A percentile compares a stretch with the other conserved stretches of the same genome.
These are phyloP conservation scores for Talaromyces funiculosus DNA, from an alignment of 2,329 filamentous ascomycete genomes.

Conservation along the genomic window DNA sequence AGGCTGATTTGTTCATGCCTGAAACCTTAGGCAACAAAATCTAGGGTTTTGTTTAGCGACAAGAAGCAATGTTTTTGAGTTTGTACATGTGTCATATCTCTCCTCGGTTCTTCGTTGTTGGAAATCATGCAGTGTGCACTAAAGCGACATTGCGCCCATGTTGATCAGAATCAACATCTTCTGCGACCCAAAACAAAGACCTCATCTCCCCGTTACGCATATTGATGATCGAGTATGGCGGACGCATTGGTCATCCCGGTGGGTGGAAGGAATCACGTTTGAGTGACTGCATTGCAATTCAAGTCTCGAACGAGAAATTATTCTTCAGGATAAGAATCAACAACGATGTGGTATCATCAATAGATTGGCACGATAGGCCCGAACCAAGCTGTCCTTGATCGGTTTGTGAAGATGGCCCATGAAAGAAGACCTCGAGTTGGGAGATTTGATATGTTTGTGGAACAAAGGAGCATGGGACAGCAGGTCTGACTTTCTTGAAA, in stretches of 20 bases:
- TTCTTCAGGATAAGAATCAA: conserved; percentile 54
- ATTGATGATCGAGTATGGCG: conserved; percentile 47
- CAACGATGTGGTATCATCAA: conserved; percentile 49
- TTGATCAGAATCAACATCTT: conserved; percentile 50
- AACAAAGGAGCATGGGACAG: conserved; percentile 33
- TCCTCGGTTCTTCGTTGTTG: neutral
- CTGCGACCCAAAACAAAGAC: conserved; percentile 31
- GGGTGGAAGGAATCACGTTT: conserved; percentile 51
- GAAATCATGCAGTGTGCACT: conserved; percentile 42
- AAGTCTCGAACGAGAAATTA: neutral
- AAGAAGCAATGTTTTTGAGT: conserved; percentile 51
- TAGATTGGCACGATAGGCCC: conserved; percentile 44
- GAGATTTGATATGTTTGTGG: conserved; percentile 47
- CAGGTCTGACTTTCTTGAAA: conserved; percentile 46
- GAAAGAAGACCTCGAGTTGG: conserved; percentile 40
- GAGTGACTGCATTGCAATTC: conserved; percentile 46
- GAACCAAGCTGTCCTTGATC: conserved; percentile 43
- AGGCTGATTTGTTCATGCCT: neutral
- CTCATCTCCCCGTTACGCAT: conserved; percentile 43
- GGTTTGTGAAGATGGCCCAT: conserved; percentile 40
- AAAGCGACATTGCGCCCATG: conserved; percentile 54
- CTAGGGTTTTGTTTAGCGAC: neutral
- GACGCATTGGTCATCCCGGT: conserved; percentile 53
- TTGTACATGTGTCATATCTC: conserved; percentile 40
- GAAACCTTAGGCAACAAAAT: neutral